Evolutionary conservation across 352 stramenopile species (phyloP), one percentile per base, ranked within the genome.

Genomic region (Globisporangium mamillatum): DNA sequence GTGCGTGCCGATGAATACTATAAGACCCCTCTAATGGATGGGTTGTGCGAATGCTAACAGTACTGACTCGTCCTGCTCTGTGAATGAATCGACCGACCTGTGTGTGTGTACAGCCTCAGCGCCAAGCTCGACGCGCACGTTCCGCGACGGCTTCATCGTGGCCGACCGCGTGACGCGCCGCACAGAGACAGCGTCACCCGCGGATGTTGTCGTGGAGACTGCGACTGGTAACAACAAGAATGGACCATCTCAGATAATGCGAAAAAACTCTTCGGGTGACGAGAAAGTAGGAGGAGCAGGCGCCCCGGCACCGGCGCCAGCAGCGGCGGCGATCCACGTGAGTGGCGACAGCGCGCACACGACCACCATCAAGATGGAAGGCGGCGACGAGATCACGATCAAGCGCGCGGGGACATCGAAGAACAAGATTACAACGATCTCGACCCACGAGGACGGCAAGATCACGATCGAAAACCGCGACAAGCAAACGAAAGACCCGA

Each of bases 301-400:
- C 0, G 32, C 1, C 10, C 2, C 34, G 18, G 24, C 52, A n/a
- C 7, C 60, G 18, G 10, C 24, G 14, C 1, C 41, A 32, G 41
- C 24, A 0, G 53, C 44, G 27, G 36, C 46, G 18, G 41, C 50
- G 64, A 70, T 69, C 46, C 67, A 76, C 54, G 63, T 80, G 53
- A 66, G 68, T 27, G 74, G 68, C 3, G 66, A 67, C 14, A 73
- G 79, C 36, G 75, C 74, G 8, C 80, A 81, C 56, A 90, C 79
- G 64, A 92, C 81, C 41, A 90, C 77, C 20, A 91, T 92, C 71
- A 91, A 88, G 72, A 91, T 82, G 25, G 76, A 89, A 65, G 82
- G 88, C 53, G 84, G 84, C 52, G 82, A 92, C 67, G 84, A 91
- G 73, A 91, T 92, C 75, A 92, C 84, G 41, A 92, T 92, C 72